Conservation (phyloP, 1,139 yeast genomes). For the Kurtzmaniella natalensis region DNA sequence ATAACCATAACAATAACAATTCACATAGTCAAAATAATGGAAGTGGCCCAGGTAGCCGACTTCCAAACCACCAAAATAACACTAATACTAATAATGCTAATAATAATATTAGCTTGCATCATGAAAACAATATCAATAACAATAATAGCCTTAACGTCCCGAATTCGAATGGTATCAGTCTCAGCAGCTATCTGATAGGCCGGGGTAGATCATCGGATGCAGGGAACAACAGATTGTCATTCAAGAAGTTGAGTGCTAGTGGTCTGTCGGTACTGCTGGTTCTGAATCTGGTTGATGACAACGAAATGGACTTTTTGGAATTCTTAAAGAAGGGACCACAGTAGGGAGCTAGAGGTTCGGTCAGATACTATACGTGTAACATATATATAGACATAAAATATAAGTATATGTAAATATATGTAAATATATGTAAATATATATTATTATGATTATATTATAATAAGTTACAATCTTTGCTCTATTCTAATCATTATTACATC, state of each 20-base stretch:
- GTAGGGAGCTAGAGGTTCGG: neutral
- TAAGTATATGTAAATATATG: too few relatives aligned
- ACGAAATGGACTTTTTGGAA: constrained; percentile 46
- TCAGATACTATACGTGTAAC: too few relatives aligned
- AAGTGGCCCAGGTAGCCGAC: neutral
- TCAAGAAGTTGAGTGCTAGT: neutral
- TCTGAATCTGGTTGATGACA: constrained; percentile 16
- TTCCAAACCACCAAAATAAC: neutral
- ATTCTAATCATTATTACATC: constrained; percentile 7
- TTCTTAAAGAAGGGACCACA: constrained; percentile 42
- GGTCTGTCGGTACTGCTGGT: neutral
- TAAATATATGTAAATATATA: too few relatives aligned
- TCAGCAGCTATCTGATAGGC: too few relatives aligned
- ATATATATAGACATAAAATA: too few relatives aligned
- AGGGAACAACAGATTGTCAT: neutral
- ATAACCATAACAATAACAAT: constrained; percentile 12
- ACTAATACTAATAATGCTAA: neutral
- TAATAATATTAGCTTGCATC: neutral
- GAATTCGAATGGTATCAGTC: too few relatives aligned
- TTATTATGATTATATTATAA: too few relatives aligned
- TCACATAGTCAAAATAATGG: constrained; percentile 2
- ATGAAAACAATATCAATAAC: neutral
- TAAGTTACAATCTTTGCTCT: constrained; percentile 3
- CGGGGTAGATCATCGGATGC: neutral
- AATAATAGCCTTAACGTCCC: too few relatives aligned